Evolutionary conservation across 306 rosid genomes (phyloP).

Genomic region (Trifolium subterraneum): DNA sequence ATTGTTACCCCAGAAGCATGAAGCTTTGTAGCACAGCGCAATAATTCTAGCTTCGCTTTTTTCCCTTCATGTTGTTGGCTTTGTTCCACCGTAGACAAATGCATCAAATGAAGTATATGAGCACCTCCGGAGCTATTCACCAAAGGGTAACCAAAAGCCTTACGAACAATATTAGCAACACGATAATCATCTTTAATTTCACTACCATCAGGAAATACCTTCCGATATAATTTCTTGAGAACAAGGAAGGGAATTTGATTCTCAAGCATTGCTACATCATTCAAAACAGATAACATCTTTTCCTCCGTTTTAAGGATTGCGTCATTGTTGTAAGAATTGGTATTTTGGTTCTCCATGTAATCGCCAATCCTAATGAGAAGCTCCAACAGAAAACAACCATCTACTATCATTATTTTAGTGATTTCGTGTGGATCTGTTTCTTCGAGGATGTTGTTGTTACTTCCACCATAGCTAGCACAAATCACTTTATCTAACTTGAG

Average conservation of each 20-base stretch:
- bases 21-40: slow-evolving; percentile 35
- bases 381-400: slow-evolving; percentile 49
- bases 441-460: background rate
- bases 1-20: slow-evolving; percentile 32
- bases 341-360: background rate
- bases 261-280: slow-evolving; percentile 45
- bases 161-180: slow-evolving; percentile 19
- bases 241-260: slow-evolving; percentile 48
- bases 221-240: slow-evolving; percentile 32
- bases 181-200: background rate
- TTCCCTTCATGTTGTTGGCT: background rate
- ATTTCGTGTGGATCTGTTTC: background rate
- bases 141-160: slow-evolving; percentile 25
- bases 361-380: slow-evolving; percentile 25
- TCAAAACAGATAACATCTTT: slow-evolving; percentile 8
- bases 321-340: background rate
- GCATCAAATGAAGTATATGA: slow-evolving; percentile 51
- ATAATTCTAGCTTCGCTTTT: slow-evolving; percentile 5
- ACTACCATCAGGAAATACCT: background rate
- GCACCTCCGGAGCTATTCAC: background rate
- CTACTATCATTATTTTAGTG: slow-evolving; percentile 39
- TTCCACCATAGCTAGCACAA: slow-evolving; percentile 35
- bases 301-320: background rate
- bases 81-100: slow-evolving; percentile 26
- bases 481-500: background rate